Evolutionary conservation across 352 stramenopile genomes (phyloP), one percentile per base, ranked within the genome.

Genomic region (Globisporangium iwayamae): DNA sequence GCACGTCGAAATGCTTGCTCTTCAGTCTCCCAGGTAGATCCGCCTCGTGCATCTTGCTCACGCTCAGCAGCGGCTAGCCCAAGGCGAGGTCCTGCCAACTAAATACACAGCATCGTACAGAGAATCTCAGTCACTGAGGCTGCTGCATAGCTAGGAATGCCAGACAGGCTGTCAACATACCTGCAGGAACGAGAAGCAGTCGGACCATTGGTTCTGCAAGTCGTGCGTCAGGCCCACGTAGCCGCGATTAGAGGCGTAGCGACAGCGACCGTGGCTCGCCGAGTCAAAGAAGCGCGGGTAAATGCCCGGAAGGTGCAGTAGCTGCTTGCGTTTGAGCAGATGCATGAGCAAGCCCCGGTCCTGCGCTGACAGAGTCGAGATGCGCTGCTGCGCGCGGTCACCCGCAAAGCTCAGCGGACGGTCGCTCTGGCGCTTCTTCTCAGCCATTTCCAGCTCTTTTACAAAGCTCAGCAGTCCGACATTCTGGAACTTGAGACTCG

Each of bases 271-370:
- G 14, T 39, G 65, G 25, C 62, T 75, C 6, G 70, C 53, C 1
- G 78, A 79, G 11, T 47, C 62, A 47, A 93, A 95, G 59, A 95
- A 95, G 30, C 84, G 77, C 64, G 73, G 72, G 36, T 92, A 93
- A 20, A 93, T 78, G 10, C 76, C 72, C 62, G 84, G 76, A 11
- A 89, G 63, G 48, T 93, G 84, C 5, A 95, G 70, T 34, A 91
- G 56, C 34, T 86, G 75, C 65, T 89, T 90, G 34, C 87, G 83
- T 48, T 87, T 71, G 58, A 95, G 76, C 41, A 95, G 69, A 54
- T 95, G 87, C 83, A 95, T 91, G 4, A 95, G 52, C 25, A 88
- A 63, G 9, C 58, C 76, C 60, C 66, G 78, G 8, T 85, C 57
- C 10, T 58, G 60, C 10, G 61, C 38, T 7, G 56, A 69, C 39